Evolutionary conservation across 176 grass and related monocot genomes (phyloP), one percentile per base, ranked within the genome.

Genomic region (Oryza brachyantha): DNA sequence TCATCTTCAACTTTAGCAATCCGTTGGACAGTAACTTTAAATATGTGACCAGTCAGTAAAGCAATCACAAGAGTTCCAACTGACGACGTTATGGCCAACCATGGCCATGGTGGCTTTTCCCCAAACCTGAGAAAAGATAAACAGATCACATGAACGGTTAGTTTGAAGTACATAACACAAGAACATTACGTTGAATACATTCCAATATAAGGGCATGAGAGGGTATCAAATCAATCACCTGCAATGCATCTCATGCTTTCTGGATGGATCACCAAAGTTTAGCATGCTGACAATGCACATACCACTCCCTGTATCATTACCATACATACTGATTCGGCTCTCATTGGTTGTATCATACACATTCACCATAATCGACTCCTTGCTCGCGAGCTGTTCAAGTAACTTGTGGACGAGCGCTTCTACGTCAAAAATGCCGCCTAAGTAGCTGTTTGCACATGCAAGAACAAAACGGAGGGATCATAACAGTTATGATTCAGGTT

Each of bases 161-260:
- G 25, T 73, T 75, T n/a, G 50, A 83, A 58, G 40, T 29, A 46
- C 28, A 6, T 19, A 38, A 17, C 22, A 48, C 14, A 77, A 50
- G 46, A 25, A 63, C 19, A 73, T 12, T 41, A 37, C 21, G 39
- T 3, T 16, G 19, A 79, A 74, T n/a, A 13, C 66, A 42, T 73
- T 82, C 37, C 22, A 64, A 13, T 2, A 55, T 22, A 14, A 77
- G 7, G 61, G 27, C 16, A 26, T 21, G 70, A 14, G 36, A 11
- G 34, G 32, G 22, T 9, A 43, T 36, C 25, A 41, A 38, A 73
- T 45, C 58, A 86, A 77, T 81, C 80, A 99, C 96, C 96, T 91
- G 96, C 96, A 96, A 69, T 96, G 96, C 96, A 99, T 99, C 90
- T 95, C 92, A 69, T 99, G 96, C 81, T 80, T 95, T 84, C 90